Evolutionary conservation across 805 yeast genomes (phyloP).

Genomic region (Cyberlindnera petersonii): DNA sequence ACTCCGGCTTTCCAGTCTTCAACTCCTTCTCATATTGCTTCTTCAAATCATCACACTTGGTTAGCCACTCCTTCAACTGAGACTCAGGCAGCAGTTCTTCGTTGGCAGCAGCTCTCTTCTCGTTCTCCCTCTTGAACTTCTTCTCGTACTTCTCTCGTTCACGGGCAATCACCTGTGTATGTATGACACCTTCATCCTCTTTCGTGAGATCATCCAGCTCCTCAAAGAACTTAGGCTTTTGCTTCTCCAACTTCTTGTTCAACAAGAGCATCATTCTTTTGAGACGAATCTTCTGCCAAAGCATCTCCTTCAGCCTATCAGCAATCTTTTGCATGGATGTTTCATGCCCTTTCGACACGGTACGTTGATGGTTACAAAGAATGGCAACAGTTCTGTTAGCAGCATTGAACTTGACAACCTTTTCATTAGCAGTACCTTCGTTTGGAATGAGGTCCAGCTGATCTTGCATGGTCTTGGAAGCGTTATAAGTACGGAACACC

Average conservation of each 20-base stretch:
- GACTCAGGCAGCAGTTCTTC: slow-evolving; percentile 50
- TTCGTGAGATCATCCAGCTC: slow-evolving; percentile 64
- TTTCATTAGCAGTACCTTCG: slow-evolving; percentile 84
- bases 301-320: slow-evolving; percentile 72
- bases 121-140: slow-evolving; percentile 74
- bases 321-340: slow-evolving; percentile 72
- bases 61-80: slow-evolving; percentile 56
- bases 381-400: slow-evolving; percentile 96
- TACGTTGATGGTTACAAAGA: slow-evolving; percentile 94
- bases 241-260: slow-evolving; percentile 50
- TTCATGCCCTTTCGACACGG: slow-evolving; percentile 83
- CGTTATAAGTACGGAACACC: slow-evolving; percentile 96
- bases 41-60: slow-evolving; percentile 48
- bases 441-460: slow-evolving; percentile 82
- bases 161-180: slow-evolving; percentile 54
- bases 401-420: slow-evolving; percentile 83
- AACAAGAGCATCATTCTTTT: slow-evolving; percentile 66
- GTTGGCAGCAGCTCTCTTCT: slow-evolving; percentile 57
- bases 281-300: slow-evolving; percentile 76
- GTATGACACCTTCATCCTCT: slow-evolving; percentile 59
- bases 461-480: slow-evolving; percentile 95
- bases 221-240: slow-evolving; percentile 55
- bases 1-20: slow-evolving; percentile 52
- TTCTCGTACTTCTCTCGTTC: slow-evolving; percentile 61
- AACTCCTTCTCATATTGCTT: slow-evolving; percentile 54